phyloP scores from a whole-genome alignment of 208 protist species.

The Trypanosoma boissoni region DNA sequence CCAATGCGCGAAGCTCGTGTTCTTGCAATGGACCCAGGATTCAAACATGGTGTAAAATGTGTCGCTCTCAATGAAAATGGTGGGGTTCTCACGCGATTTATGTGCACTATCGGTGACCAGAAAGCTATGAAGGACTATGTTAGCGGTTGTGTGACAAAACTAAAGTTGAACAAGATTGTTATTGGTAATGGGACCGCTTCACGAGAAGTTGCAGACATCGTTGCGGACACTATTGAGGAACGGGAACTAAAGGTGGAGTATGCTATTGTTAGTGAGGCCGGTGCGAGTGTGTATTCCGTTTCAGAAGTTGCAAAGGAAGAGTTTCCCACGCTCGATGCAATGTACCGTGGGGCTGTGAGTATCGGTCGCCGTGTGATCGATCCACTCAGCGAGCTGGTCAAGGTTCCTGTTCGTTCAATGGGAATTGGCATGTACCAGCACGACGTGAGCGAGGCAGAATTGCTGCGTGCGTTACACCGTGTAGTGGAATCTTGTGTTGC shows the following conservation, averaged over 20 bases:
- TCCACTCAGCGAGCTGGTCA: constrained; percentile 87
- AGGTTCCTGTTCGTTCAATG: constrained; percentile 84
- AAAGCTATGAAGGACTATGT: constrained; percentile 61
- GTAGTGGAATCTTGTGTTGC: constrained; percentile 79
- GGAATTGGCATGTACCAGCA: constrained; percentile 93
- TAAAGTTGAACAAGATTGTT: constrained; percentile 72
- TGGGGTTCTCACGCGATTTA: constrained; percentile 60
- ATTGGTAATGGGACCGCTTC: constrained; percentile 88
- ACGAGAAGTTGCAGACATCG: constrained; percentile 42
- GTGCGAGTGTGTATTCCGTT: constrained; percentile 83
- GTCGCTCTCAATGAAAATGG: constrained; percentile 74
- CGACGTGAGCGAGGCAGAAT: constrained; percentile 72
- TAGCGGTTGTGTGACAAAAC: constrained; percentile 38
- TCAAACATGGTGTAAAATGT: constrained; percentile 82
- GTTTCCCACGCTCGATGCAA: constrained; percentile 66
- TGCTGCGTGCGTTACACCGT: constrained; percentile 46
- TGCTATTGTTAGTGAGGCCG: constrained; percentile 80
- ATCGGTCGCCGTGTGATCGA: constrained; percentile 89
- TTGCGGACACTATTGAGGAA: constrained; percentile 51
- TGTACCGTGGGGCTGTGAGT: constrained; percentile 83
- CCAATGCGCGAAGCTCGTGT: constrained; percentile 59
- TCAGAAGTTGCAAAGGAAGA: constrained; percentile 70
- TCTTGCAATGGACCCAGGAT: constrained; percentile 84
- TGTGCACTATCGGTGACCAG: constrained; percentile 62
- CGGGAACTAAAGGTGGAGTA: constrained; percentile 59